Evolutionary conservation across 805 yeast species (phyloP).

Genomic region (Phaffomyces thermotolerans): DNA sequence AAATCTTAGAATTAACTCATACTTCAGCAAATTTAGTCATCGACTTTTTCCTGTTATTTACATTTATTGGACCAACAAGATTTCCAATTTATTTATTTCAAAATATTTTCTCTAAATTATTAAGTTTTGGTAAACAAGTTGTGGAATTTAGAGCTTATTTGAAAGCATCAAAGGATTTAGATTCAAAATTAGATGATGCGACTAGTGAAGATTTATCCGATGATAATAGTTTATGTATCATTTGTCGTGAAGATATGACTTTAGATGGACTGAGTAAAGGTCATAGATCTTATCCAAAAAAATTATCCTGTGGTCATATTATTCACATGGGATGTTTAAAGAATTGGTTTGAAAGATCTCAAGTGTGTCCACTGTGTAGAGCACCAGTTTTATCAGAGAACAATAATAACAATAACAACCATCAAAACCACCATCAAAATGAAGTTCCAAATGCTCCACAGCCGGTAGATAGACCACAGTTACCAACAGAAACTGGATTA

Average conservation of each 20-base stretch:
- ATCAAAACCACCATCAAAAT: background rate
- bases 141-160: constrained; percentile 32
- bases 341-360: constrained; percentile 89
- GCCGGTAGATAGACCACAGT: background rate
- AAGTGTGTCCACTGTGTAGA: constrained; percentile 89
- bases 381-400: constrained; percentile 45
- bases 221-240: constrained; percentile 65
- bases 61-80: constrained; percentile 38
- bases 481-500: background rate
- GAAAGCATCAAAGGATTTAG: constrained; percentile 51
- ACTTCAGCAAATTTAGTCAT: constrained; percentile 40
- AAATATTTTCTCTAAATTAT: constrained; percentile 35
- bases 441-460: background rate
- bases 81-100: constrained; percentile 43
- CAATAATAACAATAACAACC: background rate
- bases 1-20: constrained; percentile 47
- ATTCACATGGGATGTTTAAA: constrained; percentile 85
- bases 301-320: constrained; percentile 77
- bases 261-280: constrained; percentile 29
- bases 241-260: constrained; percentile 87
- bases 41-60: constrained; percentile 39
- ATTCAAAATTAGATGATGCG: constrained; percentile 57
- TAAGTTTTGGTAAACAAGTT: constrained; percentile 28
- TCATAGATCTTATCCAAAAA: constrained; percentile 59
- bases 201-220: constrained; percentile 48